Percentiles rank a stretch among this genome's conserved stretches.
Evolutionary conservation across 352 stramenopile genomes (phyloP).

Genomic region (Pythium aristosporum): DNA sequence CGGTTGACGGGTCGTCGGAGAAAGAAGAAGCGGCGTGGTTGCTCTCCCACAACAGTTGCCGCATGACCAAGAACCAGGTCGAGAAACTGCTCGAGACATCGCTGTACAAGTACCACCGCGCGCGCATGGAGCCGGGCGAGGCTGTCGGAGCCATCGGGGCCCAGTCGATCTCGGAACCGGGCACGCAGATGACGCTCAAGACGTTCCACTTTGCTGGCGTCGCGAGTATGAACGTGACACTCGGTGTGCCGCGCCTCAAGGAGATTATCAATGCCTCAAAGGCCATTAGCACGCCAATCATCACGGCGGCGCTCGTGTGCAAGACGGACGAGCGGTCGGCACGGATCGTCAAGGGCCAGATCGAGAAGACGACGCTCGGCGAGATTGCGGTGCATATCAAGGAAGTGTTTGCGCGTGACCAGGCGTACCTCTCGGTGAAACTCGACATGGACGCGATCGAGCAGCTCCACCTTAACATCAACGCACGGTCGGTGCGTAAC

Average conservation of each 20-base stretch:
- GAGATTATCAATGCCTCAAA: constrained; percentile 97
- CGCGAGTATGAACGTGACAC: constrained; percentile 99
- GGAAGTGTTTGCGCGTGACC: constrained; percentile 94
- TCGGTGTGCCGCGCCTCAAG: constrained; percentile 98
- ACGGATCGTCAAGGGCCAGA: constrained; percentile 97
- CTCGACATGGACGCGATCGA: constrained; percentile 97
- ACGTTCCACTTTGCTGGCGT: constrained; percentile 99
- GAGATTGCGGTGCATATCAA: constrained; percentile 97
- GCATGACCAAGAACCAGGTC: constrained; percentile 81
- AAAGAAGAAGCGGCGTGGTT: constrained; percentile 78
- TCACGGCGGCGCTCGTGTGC: constrained; percentile 96
- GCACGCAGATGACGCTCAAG: constrained; percentile 97
- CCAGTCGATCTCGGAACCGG: constrained; percentile 96
- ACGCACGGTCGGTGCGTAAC: constrained; percentile 86
- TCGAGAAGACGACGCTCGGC: constrained; percentile 99
- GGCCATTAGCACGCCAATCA: constrained; percentile 99
- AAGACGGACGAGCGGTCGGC: constrained; percentile 96
- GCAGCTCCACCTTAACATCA: constrained; percentile 96
- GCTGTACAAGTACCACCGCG: constrained; percentile 85
- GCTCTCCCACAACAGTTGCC: constrained; percentile 90
- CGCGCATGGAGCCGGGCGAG: constrained; percentile 94
- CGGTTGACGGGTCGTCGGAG: constrained; percentile 46
- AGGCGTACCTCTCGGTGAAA: constrained; percentile 97
- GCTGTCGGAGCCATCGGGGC: constrained; percentile 96
- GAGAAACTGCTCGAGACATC: constrained; percentile 77